Base-by-base conservation (phyloP, 768 basidiomycete genomes). In the Pluteus cervinus region DNA sequence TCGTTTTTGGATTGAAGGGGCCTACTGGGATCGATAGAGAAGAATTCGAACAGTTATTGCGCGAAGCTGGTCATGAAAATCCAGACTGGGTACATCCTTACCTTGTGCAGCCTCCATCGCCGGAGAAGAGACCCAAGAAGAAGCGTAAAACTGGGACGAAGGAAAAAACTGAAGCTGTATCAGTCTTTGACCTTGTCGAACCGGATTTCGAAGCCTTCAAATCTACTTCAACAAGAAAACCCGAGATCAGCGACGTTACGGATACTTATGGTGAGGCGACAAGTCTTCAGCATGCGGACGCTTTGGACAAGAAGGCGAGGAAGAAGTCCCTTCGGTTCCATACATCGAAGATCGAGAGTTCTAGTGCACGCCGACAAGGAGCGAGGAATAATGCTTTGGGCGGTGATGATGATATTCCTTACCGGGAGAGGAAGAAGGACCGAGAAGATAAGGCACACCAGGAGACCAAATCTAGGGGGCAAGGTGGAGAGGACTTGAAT, bases 341-440 rank as follows among this genome's bases (percentile, higher is more conserved):
- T 60, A 91, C 90, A 4, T 76, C 87, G 37, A 86, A 84, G 55
- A 93, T 99, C 50, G 88, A 88, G 54, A 80, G 81, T 40, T 76
- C 88, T 5, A 75, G 79, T 37, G 78, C 82, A 8, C 70, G 86
- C 42, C 73, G 93, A 37, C 75, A 79, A 39, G 77, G 76, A 20
- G 90, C 89, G 5, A 69, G 87, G 40, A 71, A 64, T 44, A 73
- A 71, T 17, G 78, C 84, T 4, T 56, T 79, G 36, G 85, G 87
- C 21, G 96, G 96, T 12, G 96, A 99, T 54, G 94, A 97, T 51
- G 96, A 99, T 53, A 69, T 98, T 32, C 96, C 96, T 12, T 89
- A 93, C 51, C 73, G 79, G 29, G 86, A 89, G 51, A 67, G 82
- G 33, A 71, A 69, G 61, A 81, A 75, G 54, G 76, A 77, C 42